Evolutionary conservation across 148 eudicot species (phyloP).

Genomic region (Rhododendron mucronatum): DNA sequence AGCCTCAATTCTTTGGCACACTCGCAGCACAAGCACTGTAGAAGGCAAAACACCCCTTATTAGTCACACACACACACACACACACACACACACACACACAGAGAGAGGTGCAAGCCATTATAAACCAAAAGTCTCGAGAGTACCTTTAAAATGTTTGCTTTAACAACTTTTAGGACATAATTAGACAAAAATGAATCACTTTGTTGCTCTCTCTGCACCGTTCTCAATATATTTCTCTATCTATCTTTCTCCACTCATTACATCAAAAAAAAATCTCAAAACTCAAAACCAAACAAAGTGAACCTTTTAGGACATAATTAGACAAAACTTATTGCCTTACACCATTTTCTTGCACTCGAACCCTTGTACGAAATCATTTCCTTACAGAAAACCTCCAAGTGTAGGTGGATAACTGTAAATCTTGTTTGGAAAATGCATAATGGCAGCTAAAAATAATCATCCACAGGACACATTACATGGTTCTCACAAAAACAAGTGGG

Average conservation of each 20-base stretch:
- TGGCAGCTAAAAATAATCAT: not conserved
- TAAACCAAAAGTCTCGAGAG: not conserved
- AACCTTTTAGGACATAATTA: not conserved
- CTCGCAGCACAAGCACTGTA: slow-evolving; percentile 60
- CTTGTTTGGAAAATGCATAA: not conserved
- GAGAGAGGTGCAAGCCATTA: not conserved
- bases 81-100: too few relatives aligned
- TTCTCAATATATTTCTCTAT: too few relatives aligned
- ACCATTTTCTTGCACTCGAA: not conserved
- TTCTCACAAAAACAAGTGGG: not conserved
- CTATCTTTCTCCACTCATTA: too few relatives aligned
- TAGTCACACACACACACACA: not conserved
- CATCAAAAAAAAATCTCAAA: too few relatives aligned
- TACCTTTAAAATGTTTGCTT: not conserved
- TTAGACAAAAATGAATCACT: not conserved
- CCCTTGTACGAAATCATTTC: not conserved
- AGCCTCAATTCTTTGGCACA: slow-evolving; percentile 50
- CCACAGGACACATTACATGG: not conserved
- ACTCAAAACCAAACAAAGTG: too few relatives aligned
- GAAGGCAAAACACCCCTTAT: not conserved
- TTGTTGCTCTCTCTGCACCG: too few relatives aligned
- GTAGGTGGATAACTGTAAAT: not conserved
- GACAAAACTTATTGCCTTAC: not conserved
- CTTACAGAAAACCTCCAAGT: not conserved
- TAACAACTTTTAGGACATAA: not conserved